Evolutionary conservation across 116 monocot genomes (phyloP).

Genomic region (Thalassia testudinum): DNA sequence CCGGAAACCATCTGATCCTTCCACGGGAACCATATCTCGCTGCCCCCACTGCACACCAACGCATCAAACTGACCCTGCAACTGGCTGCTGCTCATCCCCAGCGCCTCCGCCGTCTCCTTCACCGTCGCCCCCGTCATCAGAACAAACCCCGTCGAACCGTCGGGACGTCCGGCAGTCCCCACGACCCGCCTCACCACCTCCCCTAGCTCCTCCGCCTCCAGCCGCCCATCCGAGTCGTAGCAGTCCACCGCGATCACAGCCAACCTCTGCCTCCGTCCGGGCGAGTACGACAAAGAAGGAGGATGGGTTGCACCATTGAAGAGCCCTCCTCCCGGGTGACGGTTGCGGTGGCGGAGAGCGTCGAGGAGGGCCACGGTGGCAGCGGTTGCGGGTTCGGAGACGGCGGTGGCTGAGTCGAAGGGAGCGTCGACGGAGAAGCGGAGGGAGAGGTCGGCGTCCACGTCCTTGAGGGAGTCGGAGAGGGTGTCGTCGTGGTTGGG

Average conservation of each 20-base stretch:
- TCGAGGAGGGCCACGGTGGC: constrained; percentile 18
- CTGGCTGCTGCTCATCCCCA: constrained; percentile 12
- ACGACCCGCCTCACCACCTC: constrained; percentile 9
- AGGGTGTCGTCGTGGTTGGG: constrained; percentile 26
- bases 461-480: constrained; percentile 49
- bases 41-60: constrained; percentile 54
- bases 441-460: constrained; percentile 44
- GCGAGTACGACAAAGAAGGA: background rate
- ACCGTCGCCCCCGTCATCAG: constrained; percentile 31
- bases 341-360: constrained; percentile 15
- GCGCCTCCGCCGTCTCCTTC: constrained; percentile 22
- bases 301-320: too few relatives aligned
- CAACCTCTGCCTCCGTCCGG: constrained; percentile 24
- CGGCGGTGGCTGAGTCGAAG: background rate
- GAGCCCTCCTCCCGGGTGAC: background rate
- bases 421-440: constrained; percentile 16
- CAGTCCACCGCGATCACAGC: constrained; percentile 45
- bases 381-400: background rate
- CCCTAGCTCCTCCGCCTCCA: constrained; percentile 4
- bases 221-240: constrained; percentile 23
- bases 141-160: constrained; percentile 23
- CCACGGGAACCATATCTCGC: constrained; percentile 60
- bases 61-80: constrained; percentile 34
- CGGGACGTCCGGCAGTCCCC: background rate
- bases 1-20: constrained; percentile 6